Evolutionary conservation across 768 basidiomycete genomes (phyloP).

Genomic region (Leucocoprinus birnbaumii): DNA sequence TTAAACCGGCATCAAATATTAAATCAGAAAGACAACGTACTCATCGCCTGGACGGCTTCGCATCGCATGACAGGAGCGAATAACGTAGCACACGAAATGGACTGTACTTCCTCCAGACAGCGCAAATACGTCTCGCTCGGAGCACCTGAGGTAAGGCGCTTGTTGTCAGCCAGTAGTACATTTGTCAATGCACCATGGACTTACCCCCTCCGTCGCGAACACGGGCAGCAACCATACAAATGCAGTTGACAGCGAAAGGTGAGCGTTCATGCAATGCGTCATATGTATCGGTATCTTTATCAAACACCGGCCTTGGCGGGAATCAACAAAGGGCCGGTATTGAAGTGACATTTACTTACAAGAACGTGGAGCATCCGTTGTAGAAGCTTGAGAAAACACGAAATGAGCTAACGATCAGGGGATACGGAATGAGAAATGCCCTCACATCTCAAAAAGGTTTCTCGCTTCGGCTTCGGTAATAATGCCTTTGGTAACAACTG

Average conservation of each 20-base stretch:
- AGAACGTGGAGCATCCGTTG: constrained; percentile 74
- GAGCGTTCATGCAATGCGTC: constrained; percentile 85
- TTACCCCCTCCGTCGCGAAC: constrained; percentile 88
- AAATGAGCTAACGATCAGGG: constrained; percentile 11
- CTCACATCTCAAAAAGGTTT: constrained; percentile 82
- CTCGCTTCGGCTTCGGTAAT: constrained; percentile 82
- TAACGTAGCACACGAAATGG: constrained; percentile 80
- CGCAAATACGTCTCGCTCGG: constrained; percentile 71
- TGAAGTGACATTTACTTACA: constrained; percentile 15
- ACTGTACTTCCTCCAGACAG: constrained; percentile 82
- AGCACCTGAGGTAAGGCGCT: constrained; percentile 42
- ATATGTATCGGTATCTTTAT: constrained; percentile 78
- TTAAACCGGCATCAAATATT: background rate
- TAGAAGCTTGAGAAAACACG: constrained; percentile 61
- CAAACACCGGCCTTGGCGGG: constrained; percentile 68
- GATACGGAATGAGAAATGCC: constrained; percentile 16
- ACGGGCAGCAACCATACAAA: constrained; percentile 91
- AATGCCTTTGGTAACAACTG: constrained; percentile 83
- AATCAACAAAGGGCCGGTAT: constrained; percentile 51
- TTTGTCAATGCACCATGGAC: constrained; percentile 16
- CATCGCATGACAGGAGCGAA: constrained; percentile 82
- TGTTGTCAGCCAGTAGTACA: constrained; percentile 9
- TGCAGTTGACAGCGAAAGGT: constrained; percentile 89
- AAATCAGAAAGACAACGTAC: constrained; percentile 41
- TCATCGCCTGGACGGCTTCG: constrained; percentile 93